Base-by-base conservation (phyloP, 225 moss, liverwort and hornwort species). In the Climacium dendroides region DNA sequence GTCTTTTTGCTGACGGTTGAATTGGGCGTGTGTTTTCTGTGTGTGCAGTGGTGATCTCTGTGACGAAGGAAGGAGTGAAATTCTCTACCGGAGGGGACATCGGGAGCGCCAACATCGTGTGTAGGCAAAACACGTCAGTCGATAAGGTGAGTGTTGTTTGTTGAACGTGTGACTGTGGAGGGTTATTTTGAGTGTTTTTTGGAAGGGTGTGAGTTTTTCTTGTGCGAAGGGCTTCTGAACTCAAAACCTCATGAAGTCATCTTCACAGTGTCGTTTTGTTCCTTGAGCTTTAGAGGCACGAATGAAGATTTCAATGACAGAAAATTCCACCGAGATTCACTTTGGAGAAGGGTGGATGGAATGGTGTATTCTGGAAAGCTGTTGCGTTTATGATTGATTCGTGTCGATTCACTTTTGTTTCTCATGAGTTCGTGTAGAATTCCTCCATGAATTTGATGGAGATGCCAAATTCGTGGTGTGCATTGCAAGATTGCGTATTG, bases 41-140 rank as follows among this genome's bases (percentile, higher is more conserved):
- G 57, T 78, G 80, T 29, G 93, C 95, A 95, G 97, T 99, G 37
- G 85, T 99, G 13, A 97, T 99, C 62, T 96, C 99, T 26, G 99
- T 99, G 82, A 96, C 96, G 41, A 97, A 99, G 89, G 99, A 97
- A 75, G 97, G 97, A 26, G 99, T 99, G 78, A 99, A 97, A 58
- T 99, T 99, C 76, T 96, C 95, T 6, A 99, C 97, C 2, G 90
- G 93, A 29, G 99, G 98, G 22, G 97, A 99, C 87, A 99, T 99
- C 64, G 95, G 99, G 41, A 96, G 92, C 87, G 99, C 99, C 7
- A 99, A 97, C 73, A 87, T 99, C 58, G 95, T 97, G 17, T 99
- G 97, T 85, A 85, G 96, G 85, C 96, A 99, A n/a, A 96, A 96
- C 84, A 97, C 92, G 30, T 94, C 94, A 19, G 97, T 99, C 11